Base-by-base conservation (phyloP, 345 rosid genomes). In the Arabidopsis suecica region DNA sequence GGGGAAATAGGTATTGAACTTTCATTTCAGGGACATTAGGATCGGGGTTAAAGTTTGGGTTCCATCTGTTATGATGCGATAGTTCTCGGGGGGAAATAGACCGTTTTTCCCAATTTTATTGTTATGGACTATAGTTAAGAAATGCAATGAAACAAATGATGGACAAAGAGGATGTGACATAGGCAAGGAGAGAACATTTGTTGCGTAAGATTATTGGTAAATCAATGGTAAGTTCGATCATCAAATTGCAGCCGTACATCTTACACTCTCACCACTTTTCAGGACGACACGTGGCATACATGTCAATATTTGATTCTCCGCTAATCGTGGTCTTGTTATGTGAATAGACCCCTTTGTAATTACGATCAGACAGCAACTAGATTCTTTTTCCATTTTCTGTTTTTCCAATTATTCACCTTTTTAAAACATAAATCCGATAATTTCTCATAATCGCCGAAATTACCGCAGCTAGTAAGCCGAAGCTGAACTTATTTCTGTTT, bases 271-370 rank as follows among this genome's bases (percentile, higher is more conserved):
- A 10, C 0, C 6, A 49, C 38, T 59, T 41, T 20, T 0, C 11
- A 55, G 9, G 3, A 5, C 30, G 13, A 75, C 61, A 41, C 62
- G 68, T 60, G 40, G 53, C 9, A 55, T 10, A 5, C 2, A 32
- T 53, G 34, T 62, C 62, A 63, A 25, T 45, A 44, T 57, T 12
- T 51, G 69, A 68, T 75, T 41, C 79, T 68, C 74, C 79, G 48
- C 5, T 75, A 49, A 75, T 75, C 61, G 68, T 67, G 73, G 79
- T 55, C 37, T 34, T 42, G 38, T 48, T 57, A 58, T 51, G 12
- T 74, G 61, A 74, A 58, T 58, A 48, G 60, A 58, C 53, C 34
- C 40, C 8, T 59, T 20, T 40, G 56, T 13, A 30, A 20, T 7
- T 67, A 75, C 56, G 18, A 72, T 72, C 73, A 50, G 56, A 50